Conservation (phyloP, 495 filamentous ascomycete species). For the Achaetomiella virescens region DNA sequence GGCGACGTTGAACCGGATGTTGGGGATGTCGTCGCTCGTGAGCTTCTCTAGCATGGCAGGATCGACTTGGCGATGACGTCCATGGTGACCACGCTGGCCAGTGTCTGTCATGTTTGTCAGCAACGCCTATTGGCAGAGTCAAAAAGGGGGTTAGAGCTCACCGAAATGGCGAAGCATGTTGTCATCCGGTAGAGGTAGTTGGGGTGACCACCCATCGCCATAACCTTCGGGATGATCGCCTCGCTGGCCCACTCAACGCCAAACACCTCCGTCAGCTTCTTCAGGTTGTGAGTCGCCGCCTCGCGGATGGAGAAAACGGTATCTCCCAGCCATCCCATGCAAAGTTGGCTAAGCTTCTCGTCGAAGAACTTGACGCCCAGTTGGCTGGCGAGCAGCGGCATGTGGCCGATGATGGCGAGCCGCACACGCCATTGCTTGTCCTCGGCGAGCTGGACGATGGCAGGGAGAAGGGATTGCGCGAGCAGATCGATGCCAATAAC, state of each 20-base stretch:
- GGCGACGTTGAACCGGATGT: slow-evolving; percentile 98
- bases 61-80: slow-evolving; percentile 89
- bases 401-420: slow-evolving; percentile 97
- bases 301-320: slow-evolving; percentile 98
- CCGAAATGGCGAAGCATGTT: slow-evolving; percentile 94
- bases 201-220: slow-evolving; percentile 93
- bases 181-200: slow-evolving; percentile 99
- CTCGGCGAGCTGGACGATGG: slow-evolving; percentile 96
- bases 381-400: slow-evolving; percentile 91
- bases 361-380: slow-evolving; percentile 97
- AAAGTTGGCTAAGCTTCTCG: slow-evolving; percentile 87
- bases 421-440: slow-evolving; percentile 99
- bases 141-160: slow-evolving; percentile 43
- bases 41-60: slow-evolving; percentile 90
- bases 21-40: slow-evolving; percentile 88
- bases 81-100: slow-evolving; percentile 84
- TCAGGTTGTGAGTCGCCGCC: slow-evolving; percentile 91
- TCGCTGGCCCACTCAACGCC: slow-evolving; percentile 97
- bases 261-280: slow-evolving; percentile 97
- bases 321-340: slow-evolving; percentile 99
- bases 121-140: background rate
- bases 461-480: slow-evolving; percentile 91
- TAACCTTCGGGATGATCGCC: slow-evolving; percentile 96
- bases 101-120: slow-evolving; percentile 58
- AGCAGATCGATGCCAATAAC: slow-evolving; percentile 97